Evolutionary conservation across 345 rosid species (phyloP).

Genomic region (Mangifera indica): DNA sequence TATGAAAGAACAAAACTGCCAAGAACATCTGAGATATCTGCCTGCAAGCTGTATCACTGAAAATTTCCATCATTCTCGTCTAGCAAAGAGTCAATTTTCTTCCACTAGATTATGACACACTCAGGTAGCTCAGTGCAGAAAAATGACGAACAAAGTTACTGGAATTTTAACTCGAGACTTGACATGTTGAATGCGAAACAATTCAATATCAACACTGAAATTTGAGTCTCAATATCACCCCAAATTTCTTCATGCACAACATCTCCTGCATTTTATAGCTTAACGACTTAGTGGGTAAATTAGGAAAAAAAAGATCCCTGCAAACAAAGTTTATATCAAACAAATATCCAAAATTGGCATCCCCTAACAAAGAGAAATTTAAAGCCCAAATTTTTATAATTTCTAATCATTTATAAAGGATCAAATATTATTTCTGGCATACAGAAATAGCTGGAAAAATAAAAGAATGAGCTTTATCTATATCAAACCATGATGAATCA

Average conservation of each 20-base stretch:
- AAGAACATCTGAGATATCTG: constrained; percentile 57
- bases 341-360: no score
- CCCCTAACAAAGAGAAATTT: no score
- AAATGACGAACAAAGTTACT: constrained; percentile 11
- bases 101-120: background rate
- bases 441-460: no score
- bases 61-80: constrained; percentile 50
- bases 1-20: constrained; percentile 56
- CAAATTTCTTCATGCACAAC: constrained; percentile 19
- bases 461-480: no score
- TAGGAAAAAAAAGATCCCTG: no score
- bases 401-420: no score
- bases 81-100: constrained; percentile 1
- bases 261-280: background rate
- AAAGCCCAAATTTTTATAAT: no score
- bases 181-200: constrained; percentile 26
- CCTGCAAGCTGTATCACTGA: constrained; percentile 40
- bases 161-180: constrained; percentile 30
- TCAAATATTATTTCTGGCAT: no score
- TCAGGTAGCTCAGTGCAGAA: constrained; percentile 6
- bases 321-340: no score
- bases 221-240: constrained; percentile 13
- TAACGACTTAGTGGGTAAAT: background rate
- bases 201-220: constrained; percentile 19
- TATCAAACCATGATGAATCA: no score